Base-by-base conservation (phyloP, 2,329 filamentous ascomycete species). In the Fusarium newnesense region DNA sequence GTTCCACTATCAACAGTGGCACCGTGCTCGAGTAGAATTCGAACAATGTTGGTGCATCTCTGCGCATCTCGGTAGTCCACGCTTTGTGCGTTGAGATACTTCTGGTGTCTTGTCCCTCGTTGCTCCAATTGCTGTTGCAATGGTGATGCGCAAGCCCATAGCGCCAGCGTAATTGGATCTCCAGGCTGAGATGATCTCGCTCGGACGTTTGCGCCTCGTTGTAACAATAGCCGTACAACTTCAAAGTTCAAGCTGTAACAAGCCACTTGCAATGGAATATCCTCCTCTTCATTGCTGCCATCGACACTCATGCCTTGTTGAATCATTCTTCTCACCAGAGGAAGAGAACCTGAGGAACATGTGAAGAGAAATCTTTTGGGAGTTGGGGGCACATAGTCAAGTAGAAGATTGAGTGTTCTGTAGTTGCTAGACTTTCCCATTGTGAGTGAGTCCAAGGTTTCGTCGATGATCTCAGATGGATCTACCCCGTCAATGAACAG, bases 71-170 rank as follows among this genome's bases (percentile, higher is more conserved):
- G 13, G n/a, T n/a, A 60, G n/a, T 60, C 58, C 10, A 52, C 28
- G 8, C 10, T 4, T 19, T 24, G 32, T 13, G 56, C 4, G 2
- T 15, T 26, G 5, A 28, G 28, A 4, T 60, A 26, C 12, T 11
- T 52, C 9, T 30, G 18, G 16, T 39, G 21, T 15, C 40, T 34
- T 18, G 24, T 28, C 19, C 32, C 32, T 30, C 42, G 30, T 7
- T 30, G 24, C 16, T 50, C 32, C 24, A 59, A 2, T 15, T 37
- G 42, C 28, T 32, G 24, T 2, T 52, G 21, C 21, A 60, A 21
- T 13, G 49, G 37, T 16, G 36, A 39, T 40, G 46, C 56, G n/a
- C 68, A 69, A 28, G 56, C 37, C 21, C 49, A 43, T 21, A 70
- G 15, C 8, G 46, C 47, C 13, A 53, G 3, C 1, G 24, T 21